Conservation (phyloP, 1,139 yeast species). For the Ogataea hybrid region DNA sequence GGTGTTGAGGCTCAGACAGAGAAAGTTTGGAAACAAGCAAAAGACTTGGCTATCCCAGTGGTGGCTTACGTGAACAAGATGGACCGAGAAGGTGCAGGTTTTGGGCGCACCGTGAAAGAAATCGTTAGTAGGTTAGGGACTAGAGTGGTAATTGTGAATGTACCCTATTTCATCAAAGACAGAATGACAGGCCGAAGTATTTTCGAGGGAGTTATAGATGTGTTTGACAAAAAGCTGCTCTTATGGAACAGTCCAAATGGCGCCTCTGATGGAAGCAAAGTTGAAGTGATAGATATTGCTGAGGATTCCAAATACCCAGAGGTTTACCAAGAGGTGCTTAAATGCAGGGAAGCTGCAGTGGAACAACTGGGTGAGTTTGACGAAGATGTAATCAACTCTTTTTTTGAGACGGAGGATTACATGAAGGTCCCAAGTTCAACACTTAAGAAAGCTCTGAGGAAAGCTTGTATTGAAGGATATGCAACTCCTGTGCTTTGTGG, state of each 20-base stretch:
- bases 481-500: conserved; percentile 89
- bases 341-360: conserved; percentile 70
- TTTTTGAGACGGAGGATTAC: conserved; percentile 71
- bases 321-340: conserved; percentile 46
- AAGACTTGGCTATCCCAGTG: conserved; percentile 62
- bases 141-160: conserved; percentile 66
- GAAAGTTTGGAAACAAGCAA: conserved; percentile 92
- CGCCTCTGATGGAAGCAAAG: conserved; percentile 48
- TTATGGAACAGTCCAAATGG: conserved; percentile 47
- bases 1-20: conserved; percentile 99
- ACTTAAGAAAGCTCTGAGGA: conserved; percentile 57
- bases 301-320: conserved; percentile 36
- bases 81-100: conserved; percentile 97
- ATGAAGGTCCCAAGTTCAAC: conserved; percentile 53
- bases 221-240: conserved; percentile 63
- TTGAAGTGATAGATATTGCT: conserved; percentile 46
- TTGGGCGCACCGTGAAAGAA: conserved; percentile 84
- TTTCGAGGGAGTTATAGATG: conserved; percentile 83
- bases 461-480: conserved; percentile 54
- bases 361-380: conserved; percentile 84
- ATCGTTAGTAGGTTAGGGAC: conserved; percentile 77
- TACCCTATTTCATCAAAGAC: conserved; percentile 65
- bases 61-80: conserved; percentile 85
- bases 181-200: conserved; percentile 40
- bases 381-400: conserved; percentile 72